Conservation (phyloP, 2,329 filamentous ascomycete species). For the Venturia effusa region DNA sequence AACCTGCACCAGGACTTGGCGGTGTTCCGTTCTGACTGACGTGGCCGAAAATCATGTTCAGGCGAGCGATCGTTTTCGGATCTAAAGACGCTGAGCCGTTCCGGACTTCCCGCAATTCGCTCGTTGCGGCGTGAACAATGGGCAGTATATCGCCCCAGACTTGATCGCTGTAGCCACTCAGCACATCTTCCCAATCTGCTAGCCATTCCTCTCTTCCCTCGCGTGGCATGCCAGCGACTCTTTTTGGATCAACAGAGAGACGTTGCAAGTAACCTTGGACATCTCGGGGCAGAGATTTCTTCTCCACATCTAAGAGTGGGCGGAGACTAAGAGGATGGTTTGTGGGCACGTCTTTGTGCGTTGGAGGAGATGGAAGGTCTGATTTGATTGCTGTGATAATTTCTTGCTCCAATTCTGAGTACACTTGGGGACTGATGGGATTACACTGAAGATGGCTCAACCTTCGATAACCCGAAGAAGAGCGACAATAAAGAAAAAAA, state of each 20-base stretch:
- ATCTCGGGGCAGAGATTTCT: background rate
- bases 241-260: background rate
- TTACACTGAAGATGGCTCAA: too few relatives aligned
- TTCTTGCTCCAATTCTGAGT: constrained; percentile 6
- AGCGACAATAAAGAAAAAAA: too few relatives aligned
- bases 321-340: constrained; percentile 9
- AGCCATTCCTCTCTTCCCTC: constrained; percentile 8
- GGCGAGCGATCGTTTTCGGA: constrained; percentile 15
- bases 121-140: constrained; percentile 15
- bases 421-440: background rate
- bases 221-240: background rate
- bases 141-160: constrained; percentile 18
- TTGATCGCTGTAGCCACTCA: constrained; percentile 17
- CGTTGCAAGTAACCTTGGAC: background rate
- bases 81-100: constrained; percentile 13
- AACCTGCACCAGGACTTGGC: background rate
- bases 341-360: background rate
- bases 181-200: constrained; percentile 16
- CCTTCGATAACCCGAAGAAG: too few relatives aligned
- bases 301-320: constrained; percentile 5
- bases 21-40: constrained; percentile 8
- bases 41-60: constrained; percentile 19
- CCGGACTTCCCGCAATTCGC: constrained; percentile 15
- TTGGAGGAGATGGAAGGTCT: constrained; percentile 11
- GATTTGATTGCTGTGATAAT: constrained; percentile 3